phyloP scores from a whole-genome alignment of 2,329 filamentous ascomycete genomes.

The Dactylellina parvicollis region DNA sequence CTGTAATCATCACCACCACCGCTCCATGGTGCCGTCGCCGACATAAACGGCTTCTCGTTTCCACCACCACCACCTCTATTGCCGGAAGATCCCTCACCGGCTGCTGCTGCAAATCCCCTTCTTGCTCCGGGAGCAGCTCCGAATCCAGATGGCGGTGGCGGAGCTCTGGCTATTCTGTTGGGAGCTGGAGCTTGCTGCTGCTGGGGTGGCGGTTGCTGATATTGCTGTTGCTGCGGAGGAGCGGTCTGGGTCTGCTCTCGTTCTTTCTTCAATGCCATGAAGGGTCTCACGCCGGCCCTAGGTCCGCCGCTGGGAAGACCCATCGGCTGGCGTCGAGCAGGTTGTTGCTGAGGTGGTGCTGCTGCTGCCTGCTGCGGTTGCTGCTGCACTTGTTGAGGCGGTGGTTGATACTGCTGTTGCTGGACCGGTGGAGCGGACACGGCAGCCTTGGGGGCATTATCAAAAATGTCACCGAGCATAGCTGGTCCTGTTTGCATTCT shows the following conservation, averaged over 20 bases:
- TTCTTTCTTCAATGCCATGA: constrained; percentile 47
- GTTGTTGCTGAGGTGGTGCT: constrained; percentile 15
- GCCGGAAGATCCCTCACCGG: constrained; percentile 27
- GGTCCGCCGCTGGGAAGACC: constrained; percentile 35
- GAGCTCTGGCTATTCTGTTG: not conserved
- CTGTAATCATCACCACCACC: constrained; percentile 21
- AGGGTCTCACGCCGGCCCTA: constrained; percentile 35
- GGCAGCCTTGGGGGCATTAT: constrained; percentile 9
- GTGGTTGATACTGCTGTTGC: constrained; percentile 39
- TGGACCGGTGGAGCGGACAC: constrained; percentile 27
- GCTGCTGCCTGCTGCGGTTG: constrained; percentile 31
- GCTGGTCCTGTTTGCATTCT: constrained; percentile 24
- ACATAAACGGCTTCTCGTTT: constrained; percentile 38
- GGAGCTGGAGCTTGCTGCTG: constrained; percentile 1
- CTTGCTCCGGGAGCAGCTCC: constrained; percentile 7
- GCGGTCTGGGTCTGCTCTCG: constrained; percentile 35
- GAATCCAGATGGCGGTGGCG: constrained; percentile 7
- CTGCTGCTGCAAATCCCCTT: constrained; percentile 39
- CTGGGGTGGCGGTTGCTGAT: constrained; percentile 30
- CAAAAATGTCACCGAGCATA: constrained; percentile 50
- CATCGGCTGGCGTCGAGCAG: constrained; percentile 3
- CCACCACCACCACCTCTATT: not conserved
- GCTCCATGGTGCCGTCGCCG: constrained; percentile 48
- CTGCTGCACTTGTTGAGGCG: constrained; percentile 18
- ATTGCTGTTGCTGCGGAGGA: constrained; percentile 29